Base-by-base conservation (phyloP, 1,139 yeast species). In the Komagataea norvegica region DNA sequence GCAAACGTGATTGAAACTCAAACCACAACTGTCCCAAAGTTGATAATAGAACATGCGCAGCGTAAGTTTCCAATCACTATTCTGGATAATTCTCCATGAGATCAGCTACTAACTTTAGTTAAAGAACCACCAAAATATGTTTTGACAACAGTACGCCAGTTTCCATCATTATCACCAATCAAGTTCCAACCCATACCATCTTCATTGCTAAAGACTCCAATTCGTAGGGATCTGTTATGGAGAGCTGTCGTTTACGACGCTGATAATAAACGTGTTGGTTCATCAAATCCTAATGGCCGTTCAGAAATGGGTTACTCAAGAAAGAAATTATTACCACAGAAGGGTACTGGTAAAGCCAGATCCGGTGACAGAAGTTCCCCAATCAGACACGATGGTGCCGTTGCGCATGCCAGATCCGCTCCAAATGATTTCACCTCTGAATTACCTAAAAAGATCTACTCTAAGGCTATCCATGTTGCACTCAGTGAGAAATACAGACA, bases 321-420 rank as follows among this genome's bases (percentile, higher is more conserved):
- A 60, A 74, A 76, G 56, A 91, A 91, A 60, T 69, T 91, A 50
- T 71, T 79, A 38, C 87, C 88, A 19, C 98, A 91, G 64, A 91
- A 91, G 65, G 97, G 98, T 47, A 67, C 88, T 14, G 99, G 99
- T 62, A 72, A 75, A 46, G 99, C 99, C 40, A 82, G 99, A 70
- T 82, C 79, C 43, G 99, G 98, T 67, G 96, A 88, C 64, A 88
- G 87, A 43, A 91, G 91, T 54, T 86, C 96, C 17, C 98, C 98
- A 31, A 84, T 80, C 39, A 77, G 95, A 64, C 80, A 79, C 56
- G 88, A 85, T 55, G 96, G 95, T 56, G 89, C 91, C 34, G 74
- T 84, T 49, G 97, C 97, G 0, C 79, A 84, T 56, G 96, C 93
- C 18, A 80, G 93, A 57, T 74, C 74, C 42, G 96, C 96, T 13